Conservation (phyloP, 192 early-diverging fungal species). For the Coemansia sp. region DNA sequence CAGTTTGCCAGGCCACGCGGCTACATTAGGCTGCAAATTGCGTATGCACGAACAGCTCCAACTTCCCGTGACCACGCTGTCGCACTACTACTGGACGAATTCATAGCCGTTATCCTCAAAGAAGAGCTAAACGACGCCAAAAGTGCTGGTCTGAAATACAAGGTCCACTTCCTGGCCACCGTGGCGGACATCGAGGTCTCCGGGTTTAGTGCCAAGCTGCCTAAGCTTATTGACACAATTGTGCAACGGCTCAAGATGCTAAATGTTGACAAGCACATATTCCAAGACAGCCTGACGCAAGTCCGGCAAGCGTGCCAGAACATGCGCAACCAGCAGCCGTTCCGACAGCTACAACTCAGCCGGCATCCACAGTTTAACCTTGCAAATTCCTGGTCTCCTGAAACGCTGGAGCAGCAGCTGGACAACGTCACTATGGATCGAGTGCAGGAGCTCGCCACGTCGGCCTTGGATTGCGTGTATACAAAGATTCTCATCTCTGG, state of each 20-base stretch:
- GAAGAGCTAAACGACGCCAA: neutral
- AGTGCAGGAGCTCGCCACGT: neutral
- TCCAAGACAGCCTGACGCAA: neutral
- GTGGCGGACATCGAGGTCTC: neutral
- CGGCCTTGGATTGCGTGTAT: slow-evolving; percentile 31
- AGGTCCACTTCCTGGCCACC: neutral
- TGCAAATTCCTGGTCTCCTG: neutral
- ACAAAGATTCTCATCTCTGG: slow-evolving; percentile 78
- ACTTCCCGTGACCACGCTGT: neutral
- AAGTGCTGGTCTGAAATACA: neutral
- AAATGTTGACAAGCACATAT: neutral
- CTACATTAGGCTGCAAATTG: neutral
- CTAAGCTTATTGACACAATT: neutral
- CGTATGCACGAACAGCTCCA: neutral
- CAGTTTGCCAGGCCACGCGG: slow-evolving; percentile 84
- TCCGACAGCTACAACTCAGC: neutral
- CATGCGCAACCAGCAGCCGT: neutral
- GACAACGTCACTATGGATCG: neutral
- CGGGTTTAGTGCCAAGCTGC: neutral
- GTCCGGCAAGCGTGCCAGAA: neutral
- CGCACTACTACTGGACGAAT: neutral
- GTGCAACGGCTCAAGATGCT: neutral
- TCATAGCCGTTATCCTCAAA: neutral
- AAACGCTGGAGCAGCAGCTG: neutral
- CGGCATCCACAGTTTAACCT: neutral